phyloP scores from a whole-genome alignment of 2,329 filamentous ascomycete species.

The Claviceps pusilla region DNA sequence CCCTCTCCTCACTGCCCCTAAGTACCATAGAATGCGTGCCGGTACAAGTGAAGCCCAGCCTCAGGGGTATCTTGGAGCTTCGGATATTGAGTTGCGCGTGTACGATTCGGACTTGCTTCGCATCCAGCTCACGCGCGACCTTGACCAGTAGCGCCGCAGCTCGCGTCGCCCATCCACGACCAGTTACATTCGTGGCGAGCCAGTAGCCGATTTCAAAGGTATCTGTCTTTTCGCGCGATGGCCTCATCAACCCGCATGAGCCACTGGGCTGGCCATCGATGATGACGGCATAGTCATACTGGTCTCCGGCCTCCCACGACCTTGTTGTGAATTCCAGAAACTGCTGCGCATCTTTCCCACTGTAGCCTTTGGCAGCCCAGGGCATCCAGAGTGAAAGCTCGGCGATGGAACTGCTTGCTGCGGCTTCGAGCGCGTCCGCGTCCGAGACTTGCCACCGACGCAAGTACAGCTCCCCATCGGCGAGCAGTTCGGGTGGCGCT shows the following conservation, averaged over 20 bases:
- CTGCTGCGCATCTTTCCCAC: conserved; percentile 1
- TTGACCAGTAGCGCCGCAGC: conserved; percentile 6
- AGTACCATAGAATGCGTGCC: neutral
- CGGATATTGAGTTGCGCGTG: conserved; percentile 6
- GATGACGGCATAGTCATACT: conserved; percentile 8
- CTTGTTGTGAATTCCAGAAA: conserved; percentile 3
- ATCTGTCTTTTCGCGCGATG: neutral
- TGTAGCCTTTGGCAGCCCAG: conserved; percentile 8
- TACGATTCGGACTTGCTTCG: conserved; percentile 7
- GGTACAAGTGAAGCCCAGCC: conserved; percentile 5
- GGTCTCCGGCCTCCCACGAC: conserved; percentile 5
- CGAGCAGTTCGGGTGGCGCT: conserved; percentile 4
- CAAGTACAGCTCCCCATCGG: conserved; percentile 5
- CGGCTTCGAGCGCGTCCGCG: conserved; percentile 1
- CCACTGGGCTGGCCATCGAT: conserved; percentile 3
- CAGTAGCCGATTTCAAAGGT: conserved; percentile 10
- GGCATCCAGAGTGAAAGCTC: conserved; percentile 10
- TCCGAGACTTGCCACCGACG: conserved; percentile 8
- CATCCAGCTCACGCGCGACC: conserved; percentile 7
- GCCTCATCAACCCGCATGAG: conserved; percentile 7
- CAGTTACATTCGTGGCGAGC: conserved; percentile 8
- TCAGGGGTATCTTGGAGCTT: conserved; percentile 5
- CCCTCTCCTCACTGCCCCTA: neutral
- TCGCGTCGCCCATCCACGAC: conserved; percentile 7
- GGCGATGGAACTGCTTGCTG: conserved; percentile 5